These are phyloP conservation scores for Yarrowia sp. DNA, from an alignment of 805 yeast species.

Conservation along the genomic window DNA sequence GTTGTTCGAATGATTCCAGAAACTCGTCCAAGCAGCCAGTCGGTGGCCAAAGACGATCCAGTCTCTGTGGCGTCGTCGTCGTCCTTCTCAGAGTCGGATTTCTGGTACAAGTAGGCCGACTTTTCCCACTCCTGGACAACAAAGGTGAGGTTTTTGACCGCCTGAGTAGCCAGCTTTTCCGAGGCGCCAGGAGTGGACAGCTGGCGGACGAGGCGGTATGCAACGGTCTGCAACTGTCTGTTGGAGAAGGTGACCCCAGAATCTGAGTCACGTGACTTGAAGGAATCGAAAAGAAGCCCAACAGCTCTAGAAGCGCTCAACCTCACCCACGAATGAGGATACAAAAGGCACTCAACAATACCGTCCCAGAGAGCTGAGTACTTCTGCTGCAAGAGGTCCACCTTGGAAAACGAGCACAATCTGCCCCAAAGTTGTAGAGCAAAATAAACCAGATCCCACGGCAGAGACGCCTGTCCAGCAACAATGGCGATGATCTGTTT, in stretches of 20 bases:
- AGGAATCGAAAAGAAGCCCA: conserved; percentile 58
- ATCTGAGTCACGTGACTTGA: conserved; percentile 42
- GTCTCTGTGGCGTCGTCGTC: conserved; percentile 45
- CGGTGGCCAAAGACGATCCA: conserved; percentile 46
- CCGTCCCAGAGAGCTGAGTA: conserved; percentile 59
- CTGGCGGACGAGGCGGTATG: conserved; percentile 74
- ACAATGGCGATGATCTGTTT: conserved; percentile 50
- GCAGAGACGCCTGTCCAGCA: conserved; percentile 54
- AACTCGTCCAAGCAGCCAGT: conserved; percentile 69
- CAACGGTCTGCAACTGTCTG: conserved; percentile 64
- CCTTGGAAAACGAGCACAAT: conserved; percentile 46
- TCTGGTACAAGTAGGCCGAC: conserved; percentile 48
- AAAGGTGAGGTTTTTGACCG: conserved; percentile 69
- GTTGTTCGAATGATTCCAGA: conserved; percentile 73
- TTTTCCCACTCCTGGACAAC: conserved; percentile 69
- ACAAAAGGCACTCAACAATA: conserved; percentile 65
- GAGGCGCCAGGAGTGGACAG: conserved; percentile 78
- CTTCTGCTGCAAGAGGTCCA: conserved; percentile 46
- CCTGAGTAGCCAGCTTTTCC: conserved; percentile 66
- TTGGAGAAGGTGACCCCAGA: conserved; percentile 47
- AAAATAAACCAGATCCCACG: conserved; percentile 82
- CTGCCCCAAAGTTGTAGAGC: conserved; percentile 60
- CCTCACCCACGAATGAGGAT: conserved; percentile 94
- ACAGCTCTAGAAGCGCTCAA: conserved; percentile 66
- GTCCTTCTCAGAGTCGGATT: conserved; percentile 16